Conservation (phyloP, 2,329 filamentous ascomycete species). For the Neonectria punicea region DNA sequence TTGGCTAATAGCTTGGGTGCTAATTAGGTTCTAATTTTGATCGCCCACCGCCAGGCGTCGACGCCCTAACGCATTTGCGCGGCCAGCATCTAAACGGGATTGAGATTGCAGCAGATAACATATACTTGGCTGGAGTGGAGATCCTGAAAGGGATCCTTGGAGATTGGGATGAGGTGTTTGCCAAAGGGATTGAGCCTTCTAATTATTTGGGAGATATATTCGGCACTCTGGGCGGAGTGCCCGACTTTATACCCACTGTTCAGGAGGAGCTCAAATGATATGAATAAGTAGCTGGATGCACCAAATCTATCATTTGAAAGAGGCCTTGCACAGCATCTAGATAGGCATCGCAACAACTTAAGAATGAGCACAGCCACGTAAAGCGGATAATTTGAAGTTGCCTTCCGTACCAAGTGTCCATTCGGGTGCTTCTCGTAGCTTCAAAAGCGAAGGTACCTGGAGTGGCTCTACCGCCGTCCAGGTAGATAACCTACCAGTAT, state of each 20-base stretch:
- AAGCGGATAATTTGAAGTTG: too few species aligned
- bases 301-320: neutral
- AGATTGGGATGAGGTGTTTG: slow-evolving; percentile 18
- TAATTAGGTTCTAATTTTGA: slow-evolving; percentile 29
- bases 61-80: slow-evolving; percentile 18
- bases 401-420: too few species aligned
- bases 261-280: neutral
- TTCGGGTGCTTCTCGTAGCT: too few species aligned
- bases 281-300: neutral
- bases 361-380: too few species aligned
- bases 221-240: slow-evolving; percentile 28
- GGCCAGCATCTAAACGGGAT: slow-evolving; percentile 24
- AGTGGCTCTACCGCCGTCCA: too few species aligned
- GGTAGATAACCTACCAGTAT: too few species aligned
- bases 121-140: slow-evolving; percentile 25
- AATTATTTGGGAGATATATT: slow-evolving; percentile 32
- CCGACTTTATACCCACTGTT: slow-evolving; percentile 15
- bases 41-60: slow-evolving; percentile 24
- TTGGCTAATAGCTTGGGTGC: slow-evolving; percentile 4
- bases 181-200: slow-evolving; percentile 13
- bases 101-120: slow-evolving; percentile 17
- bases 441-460: too few species aligned
- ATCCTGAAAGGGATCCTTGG: slow-evolving; percentile 26
- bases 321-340: too few species aligned
- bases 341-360: too few species aligned